A percentile compares a stretch with the other conserved stretches of the same genome.
Conservation (phyloP, 768 basidiomycete genomes). For the Calocera viscosa region DNA sequence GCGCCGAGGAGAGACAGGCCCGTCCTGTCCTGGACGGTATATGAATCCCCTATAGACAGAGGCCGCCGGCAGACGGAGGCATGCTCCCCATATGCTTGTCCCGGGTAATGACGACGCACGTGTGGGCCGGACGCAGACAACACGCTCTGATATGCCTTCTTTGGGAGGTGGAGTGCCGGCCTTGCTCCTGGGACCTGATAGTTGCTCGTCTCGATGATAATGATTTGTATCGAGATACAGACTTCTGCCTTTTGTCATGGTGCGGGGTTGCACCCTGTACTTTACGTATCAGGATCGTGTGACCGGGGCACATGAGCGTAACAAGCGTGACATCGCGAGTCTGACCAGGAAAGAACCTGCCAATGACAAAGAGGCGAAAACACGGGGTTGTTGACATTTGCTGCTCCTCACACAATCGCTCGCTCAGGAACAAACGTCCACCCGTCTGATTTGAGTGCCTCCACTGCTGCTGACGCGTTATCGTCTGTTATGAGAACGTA, state of each 20-base stretch:
- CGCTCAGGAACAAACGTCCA: slow-evolving; percentile 33
- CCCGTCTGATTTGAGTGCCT: slow-evolving; percentile 37
- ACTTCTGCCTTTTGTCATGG: no score
- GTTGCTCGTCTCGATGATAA: neutral
- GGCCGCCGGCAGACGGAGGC: slow-evolving; percentile 1
- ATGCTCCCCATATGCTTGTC: neutral
- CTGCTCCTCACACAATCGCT: neutral
- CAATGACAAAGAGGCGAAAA: neutral
- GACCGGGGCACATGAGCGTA: no score
- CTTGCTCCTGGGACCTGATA: neutral
- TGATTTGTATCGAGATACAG: no score
- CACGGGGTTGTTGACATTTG: neutral
- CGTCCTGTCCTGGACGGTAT: neutral
- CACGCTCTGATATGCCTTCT: neutral
- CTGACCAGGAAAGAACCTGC: neutral
- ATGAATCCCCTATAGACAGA: neutral
- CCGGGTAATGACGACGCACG: neutral
- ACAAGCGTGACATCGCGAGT: no score
- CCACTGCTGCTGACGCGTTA: slow-evolving; percentile 32
- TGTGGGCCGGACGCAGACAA: neutral
- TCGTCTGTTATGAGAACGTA: slow-evolving; percentile 45
- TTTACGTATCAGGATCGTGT: no score
- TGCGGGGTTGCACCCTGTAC: no score
- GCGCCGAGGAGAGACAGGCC: neutral
- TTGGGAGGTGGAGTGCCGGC: neutral